Base-by-base conservation (phyloP, 192 early-diverging fungal genomes). In the Powellomyces hirtus region DNA sequence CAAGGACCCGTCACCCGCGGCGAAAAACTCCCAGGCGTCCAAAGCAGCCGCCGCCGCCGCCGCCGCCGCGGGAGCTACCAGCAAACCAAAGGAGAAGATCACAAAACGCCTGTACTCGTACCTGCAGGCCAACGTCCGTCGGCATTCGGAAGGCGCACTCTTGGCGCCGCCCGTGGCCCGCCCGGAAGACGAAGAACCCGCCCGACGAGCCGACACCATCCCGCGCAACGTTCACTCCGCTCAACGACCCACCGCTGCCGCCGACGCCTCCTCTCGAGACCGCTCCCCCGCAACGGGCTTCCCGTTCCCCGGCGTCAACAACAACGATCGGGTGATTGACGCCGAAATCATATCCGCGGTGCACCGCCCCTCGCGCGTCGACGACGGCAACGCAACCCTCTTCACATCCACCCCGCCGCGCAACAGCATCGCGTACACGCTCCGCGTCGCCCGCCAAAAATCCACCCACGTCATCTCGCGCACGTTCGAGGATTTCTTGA, bases 191-290 rank as follows among this genome's bases (percentile, higher is more conserved):
- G 36, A 36, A 20, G 36, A 60, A n/a, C 36, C 14, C 20, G 6
- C 36, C 2, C 57, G 35, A 22, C 67, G 67, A 6, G 36, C 67
- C 4, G 67, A 35, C 24, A 69, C 67, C 0, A 33, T 69, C 14
- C 67, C 67, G 22, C 55, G 67, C 16, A 69, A 60, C 26, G 67
- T 60, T 26, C 37, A 34, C 36, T 24, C 46, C 2, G 46, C 46
- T 18, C 46, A 49, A 24, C 46, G 46, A 18, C n/a, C n/a, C 16
- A 42, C 46, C n/a, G n/a, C n/a, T n/a, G n/a, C n/a, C n/a, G n/a
- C n/a, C n/a, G n/a, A n/a, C n/a, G n/a, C n/a, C n/a, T n/a, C n/a
- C n/a, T n/a, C n/a, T n/a, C n/a, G n/a, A n/a, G n/a, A n/a, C n/a
- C n/a, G n/a, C n/a, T n/a, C n/a, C n/a, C n/a, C n/a, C n/a, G n/a